phyloP scores from a whole-genome alignment of 1,139 yeast genomes.

The Ashbya aceris region DNA sequence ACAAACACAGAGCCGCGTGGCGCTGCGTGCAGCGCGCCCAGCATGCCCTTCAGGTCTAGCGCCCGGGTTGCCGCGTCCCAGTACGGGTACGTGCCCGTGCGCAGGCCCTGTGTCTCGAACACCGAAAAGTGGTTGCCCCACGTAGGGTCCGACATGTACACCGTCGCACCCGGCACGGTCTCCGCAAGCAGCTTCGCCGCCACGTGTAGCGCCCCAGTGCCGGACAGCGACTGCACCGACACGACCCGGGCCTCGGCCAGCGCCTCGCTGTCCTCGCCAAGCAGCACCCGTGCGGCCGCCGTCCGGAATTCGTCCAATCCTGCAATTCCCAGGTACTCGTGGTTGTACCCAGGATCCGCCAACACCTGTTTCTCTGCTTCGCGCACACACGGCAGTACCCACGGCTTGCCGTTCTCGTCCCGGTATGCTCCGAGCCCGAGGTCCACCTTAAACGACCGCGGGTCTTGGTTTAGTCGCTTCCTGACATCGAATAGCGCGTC shows the following conservation, averaged over 20 bases:
- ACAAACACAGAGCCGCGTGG: constrained; percentile 73
- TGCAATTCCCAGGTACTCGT: constrained; percentile 80
- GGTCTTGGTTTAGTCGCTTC: constrained; percentile 60
- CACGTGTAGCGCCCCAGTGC: constrained; percentile 92
- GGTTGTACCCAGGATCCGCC: constrained; percentile 60
- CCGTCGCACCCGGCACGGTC: constrained; percentile 37
- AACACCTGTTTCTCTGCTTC: constrained; percentile 54
- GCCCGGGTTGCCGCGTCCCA: constrained; percentile 60
- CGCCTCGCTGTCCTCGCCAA: constrained; percentile 58
- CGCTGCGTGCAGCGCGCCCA: constrained; percentile 57
- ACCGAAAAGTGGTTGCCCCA: constrained; percentile 95
- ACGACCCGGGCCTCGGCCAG: constrained; percentile 47
- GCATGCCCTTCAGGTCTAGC: constrained; percentile 59
- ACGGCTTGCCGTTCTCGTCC: constrained; percentile 86
- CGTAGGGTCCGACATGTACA: constrained; percentile 82
- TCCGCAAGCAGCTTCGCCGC: constrained; percentile 64
- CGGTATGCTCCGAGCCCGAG: constrained; percentile 95
- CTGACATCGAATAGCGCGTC: constrained; percentile 80
- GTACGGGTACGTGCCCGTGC: constrained; percentile 66
- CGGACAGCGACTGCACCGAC: constrained; percentile 81
- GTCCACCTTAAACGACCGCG: constrained; percentile 58
- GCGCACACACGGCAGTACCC: constrained; percentile 82
- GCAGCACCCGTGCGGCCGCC: constrained; percentile 70
- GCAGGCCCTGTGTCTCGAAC: constrained; percentile 57
- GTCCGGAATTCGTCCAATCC: constrained; percentile 64